Percentiles rank a stretch among this genome's conserved stretches.
Evolutionary conservation across 257 asterid genomes (phyloP).

Genomic region (Rhazya stricta): DNA sequence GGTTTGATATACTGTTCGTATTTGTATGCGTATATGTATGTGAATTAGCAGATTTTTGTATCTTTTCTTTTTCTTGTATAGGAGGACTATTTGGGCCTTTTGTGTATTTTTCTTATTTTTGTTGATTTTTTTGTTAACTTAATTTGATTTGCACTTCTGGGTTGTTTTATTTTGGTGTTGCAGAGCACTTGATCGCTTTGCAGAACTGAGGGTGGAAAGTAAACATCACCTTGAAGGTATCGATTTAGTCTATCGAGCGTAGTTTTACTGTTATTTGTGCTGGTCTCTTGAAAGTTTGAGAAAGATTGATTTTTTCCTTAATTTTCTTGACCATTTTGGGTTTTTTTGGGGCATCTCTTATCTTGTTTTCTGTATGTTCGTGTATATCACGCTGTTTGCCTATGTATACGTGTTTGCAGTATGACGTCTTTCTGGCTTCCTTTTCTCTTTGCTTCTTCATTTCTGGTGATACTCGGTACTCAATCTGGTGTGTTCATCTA

Average conservation of each 20-base stretch:
- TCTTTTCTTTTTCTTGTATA: not conserved
- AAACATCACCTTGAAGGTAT: conserved; percentile 7
- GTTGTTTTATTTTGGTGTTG: not conserved
- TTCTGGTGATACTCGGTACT: not conserved
- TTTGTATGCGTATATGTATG: not conserved
- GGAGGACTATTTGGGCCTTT: not conserved
- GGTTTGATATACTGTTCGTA: not conserved
- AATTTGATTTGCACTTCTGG: conserved; percentile 20
- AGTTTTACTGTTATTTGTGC: not conserved
- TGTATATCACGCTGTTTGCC: not conserved
- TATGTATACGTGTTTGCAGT: not conserved
- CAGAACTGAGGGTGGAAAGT: conserved; percentile 8
- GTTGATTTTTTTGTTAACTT: not conserved
- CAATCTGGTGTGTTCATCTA: conserved; percentile 1
- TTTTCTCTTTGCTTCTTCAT: not conserved
- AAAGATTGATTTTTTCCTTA: not conserved
- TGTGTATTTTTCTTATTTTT: not conserved
- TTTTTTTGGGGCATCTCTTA: not conserved
- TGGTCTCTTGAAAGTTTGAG: not conserved
- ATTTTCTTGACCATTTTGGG: not conserved
- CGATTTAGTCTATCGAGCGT: conserved; percentile 1
- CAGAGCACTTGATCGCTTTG: conserved; percentile 16
- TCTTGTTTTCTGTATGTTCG: not conserved
- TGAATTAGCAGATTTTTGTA: not conserved
- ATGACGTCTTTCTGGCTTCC: not conserved